Percentiles rank a stretch among this genome's conserved stretches.
Conservation (phyloP, 495 filamentous ascomycete species). For the Podospora pseudoanserina region DNA sequence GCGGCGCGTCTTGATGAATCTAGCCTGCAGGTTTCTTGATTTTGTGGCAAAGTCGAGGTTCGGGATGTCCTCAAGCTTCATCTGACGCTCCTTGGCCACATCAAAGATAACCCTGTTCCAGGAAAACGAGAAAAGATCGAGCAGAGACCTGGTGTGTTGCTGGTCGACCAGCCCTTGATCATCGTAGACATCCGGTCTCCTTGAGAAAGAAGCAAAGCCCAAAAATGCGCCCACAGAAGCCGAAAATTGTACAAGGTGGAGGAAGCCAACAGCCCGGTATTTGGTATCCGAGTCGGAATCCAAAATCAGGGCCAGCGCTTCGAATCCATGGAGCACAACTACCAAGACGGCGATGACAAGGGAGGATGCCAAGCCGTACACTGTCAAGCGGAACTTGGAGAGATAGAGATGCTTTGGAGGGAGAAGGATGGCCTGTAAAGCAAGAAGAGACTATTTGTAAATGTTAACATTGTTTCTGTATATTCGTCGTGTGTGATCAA, state of each 20-base stretch:
- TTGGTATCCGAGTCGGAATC: background rate
- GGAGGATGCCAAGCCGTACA: slow-evolving; percentile 34
- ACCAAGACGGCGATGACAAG: slow-evolving; percentile 24
- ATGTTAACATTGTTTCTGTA: background rate
- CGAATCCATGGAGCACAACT: slow-evolving; percentile 27
- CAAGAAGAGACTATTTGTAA: slow-evolving; percentile 19
- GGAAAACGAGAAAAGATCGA: slow-evolving; percentile 52
- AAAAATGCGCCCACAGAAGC: slow-evolving; percentile 21
- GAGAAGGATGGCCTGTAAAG: slow-evolving; percentile 31
- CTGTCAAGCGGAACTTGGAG: slow-evolving; percentile 31
- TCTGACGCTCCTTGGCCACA: slow-evolving; percentile 43
- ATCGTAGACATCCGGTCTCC: slow-evolving; percentile 56
- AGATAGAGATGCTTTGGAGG: slow-evolving; percentile 24
- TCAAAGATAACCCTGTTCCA: slow-evolving; percentile 55
- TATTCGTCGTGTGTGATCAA: background rate
- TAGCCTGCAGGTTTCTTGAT: slow-evolving; percentile 37
- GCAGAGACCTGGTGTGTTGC: slow-evolving; percentile 52
- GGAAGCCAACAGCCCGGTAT: slow-evolving; percentile 3
- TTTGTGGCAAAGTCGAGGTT: slow-evolving; percentile 43
- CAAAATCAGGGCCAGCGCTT: slow-evolving; percentile 14
- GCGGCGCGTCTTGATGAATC: slow-evolving; percentile 41
- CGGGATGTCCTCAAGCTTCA: slow-evolving; percentile 55
- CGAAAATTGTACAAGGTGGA: slow-evolving; percentile 27
- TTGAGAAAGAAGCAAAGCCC: slow-evolving; percentile 44
- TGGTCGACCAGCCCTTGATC: slow-evolving; percentile 53